These are phyloP conservation scores for Tilletia indica DNA, from an alignment of 1,284 basidiomycete genomes.

Conservation along the genomic window DNA sequence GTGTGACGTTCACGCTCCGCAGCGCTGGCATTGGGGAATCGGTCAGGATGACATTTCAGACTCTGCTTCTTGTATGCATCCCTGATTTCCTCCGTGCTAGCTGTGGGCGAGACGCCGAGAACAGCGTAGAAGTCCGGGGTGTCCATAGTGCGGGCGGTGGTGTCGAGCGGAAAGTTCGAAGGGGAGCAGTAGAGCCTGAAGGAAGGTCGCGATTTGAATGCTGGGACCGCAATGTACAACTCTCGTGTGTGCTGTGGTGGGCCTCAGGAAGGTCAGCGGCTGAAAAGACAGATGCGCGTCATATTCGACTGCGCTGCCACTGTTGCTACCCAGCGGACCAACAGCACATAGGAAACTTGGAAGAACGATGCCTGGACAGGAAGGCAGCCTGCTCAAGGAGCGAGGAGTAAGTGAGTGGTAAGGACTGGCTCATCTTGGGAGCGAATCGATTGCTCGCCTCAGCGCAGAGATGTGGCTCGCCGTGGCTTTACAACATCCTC, in stretches of 20 bases:
- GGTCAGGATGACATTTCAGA: constrained; percentile 77
- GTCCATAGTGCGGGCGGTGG: background rate
- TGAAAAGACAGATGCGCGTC: no score
- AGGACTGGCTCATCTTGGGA: background rate
- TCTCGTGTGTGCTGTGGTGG: no score
- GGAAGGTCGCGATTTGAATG: no score
- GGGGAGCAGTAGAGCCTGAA: background rate
- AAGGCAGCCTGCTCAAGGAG: no score
- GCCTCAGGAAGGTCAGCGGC: no score
- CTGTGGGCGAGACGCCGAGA: constrained; percentile 61
- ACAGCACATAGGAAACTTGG: no score
- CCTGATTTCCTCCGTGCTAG: constrained; percentile 71
- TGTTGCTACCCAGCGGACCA: no score
- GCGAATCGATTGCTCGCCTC: background rate
- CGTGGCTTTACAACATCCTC: constrained; percentile 15
- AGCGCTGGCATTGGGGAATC: constrained; percentile 71
- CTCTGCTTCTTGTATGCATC: constrained; percentile 80
- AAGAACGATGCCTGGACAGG: no score
- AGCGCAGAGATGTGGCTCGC: constrained; percentile 9
- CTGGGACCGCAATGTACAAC: no score
- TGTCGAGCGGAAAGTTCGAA: background rate
- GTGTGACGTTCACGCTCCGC: constrained; percentile 67
- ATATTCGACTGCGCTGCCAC: no score
- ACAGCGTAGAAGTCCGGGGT: constrained; percentile 48
- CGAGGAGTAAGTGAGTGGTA: no score